Conservation (phyloP, 768 basidiomycete species). For the Boletus subcaerulescens region DNA sequence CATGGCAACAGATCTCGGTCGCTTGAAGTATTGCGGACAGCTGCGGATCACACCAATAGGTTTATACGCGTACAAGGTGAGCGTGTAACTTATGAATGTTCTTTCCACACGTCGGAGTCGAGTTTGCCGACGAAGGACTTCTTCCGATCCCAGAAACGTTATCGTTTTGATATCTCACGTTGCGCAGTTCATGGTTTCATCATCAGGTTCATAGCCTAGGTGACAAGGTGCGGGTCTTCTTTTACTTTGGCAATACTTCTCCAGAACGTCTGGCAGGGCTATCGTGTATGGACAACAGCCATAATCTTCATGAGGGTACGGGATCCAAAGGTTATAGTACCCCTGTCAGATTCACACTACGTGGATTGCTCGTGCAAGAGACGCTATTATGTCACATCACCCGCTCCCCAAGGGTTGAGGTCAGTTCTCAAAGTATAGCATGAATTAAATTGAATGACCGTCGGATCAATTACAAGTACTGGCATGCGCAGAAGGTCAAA, state of each 20-base stretch:
- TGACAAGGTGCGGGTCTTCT: not conserved
- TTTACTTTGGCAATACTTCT: not conserved
- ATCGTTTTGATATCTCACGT: not conserved
- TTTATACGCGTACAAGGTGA: too few relatives aligned
- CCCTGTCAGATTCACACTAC: not conserved
- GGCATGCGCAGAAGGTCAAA: not conserved
- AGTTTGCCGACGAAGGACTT: not conserved
- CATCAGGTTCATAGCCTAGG: too few relatives aligned
- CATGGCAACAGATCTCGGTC: too few relatives aligned
- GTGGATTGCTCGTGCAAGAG: not conserved
- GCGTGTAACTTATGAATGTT: too few relatives aligned
- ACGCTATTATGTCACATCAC: not conserved
- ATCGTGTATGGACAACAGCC: too few relatives aligned
- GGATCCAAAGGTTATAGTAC: not conserved
- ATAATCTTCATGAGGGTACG: too few relatives aligned
- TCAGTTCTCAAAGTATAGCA: not conserved
- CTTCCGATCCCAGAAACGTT: not conserved
- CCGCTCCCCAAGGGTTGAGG: not conserved
- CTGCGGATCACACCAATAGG: too few relatives aligned
- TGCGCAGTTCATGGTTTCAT: not conserved
- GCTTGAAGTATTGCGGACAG: too few relatives aligned
- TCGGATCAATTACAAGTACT: not conserved
- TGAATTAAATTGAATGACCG: not conserved
- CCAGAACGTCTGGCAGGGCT: too few relatives aligned
- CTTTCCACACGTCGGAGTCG: too few relatives aligned